Conservation (phyloP, 2,329 filamentous ascomycete genomes). For the Alternaria infectoria region DNA sequence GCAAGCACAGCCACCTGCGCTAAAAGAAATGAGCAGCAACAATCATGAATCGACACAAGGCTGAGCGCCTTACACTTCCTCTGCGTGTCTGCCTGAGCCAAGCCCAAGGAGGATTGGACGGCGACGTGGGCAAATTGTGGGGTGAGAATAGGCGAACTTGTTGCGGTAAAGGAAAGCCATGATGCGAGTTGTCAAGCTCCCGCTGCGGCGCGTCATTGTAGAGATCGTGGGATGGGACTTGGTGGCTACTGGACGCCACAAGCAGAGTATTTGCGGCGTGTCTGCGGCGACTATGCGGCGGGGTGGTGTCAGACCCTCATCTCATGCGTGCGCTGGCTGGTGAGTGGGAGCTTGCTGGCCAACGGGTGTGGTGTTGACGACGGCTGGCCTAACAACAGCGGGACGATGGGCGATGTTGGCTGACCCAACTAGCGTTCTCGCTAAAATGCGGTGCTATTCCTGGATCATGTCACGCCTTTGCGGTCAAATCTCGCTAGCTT, state of each 20-base stretch:
- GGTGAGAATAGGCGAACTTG: conserved; percentile 15
- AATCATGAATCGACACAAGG: conserved; percentile 20
- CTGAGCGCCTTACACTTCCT: conserved; percentile 25
- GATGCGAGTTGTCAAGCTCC: conserved; percentile 10
- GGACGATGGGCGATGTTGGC: conserved; percentile 3
- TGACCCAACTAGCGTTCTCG: conserved; percentile 11
- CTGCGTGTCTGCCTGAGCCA: conserved; percentile 31
- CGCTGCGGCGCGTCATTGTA: conserved; percentile 6
- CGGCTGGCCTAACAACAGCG: conserved; percentile 9
- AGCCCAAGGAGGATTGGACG: conserved; percentile 17
- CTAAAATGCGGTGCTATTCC: conserved; percentile 14
- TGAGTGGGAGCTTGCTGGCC: conserved; percentile 12
- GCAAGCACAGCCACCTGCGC: conserved; percentile 40
- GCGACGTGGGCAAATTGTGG: conserved; percentile 13
- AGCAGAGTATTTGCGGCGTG: conserved; percentile 2
- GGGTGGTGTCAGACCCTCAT: conserved; percentile 5
- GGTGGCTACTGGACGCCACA: conserved; percentile 4
- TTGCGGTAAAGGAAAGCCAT: conserved; percentile 23
- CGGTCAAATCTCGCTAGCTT: neutral
- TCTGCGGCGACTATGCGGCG: conserved; percentile 1
- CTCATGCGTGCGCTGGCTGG: conserved; percentile 12
- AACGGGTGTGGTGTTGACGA: conserved; percentile 24
- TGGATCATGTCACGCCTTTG: conserved; percentile 1
- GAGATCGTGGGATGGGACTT: conserved; percentile 1
- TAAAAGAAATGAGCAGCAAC: conserved; percentile 32